Base-by-base conservation (phyloP, 139 green algal genomes). In the Desmodesmus armatus region DNA sequence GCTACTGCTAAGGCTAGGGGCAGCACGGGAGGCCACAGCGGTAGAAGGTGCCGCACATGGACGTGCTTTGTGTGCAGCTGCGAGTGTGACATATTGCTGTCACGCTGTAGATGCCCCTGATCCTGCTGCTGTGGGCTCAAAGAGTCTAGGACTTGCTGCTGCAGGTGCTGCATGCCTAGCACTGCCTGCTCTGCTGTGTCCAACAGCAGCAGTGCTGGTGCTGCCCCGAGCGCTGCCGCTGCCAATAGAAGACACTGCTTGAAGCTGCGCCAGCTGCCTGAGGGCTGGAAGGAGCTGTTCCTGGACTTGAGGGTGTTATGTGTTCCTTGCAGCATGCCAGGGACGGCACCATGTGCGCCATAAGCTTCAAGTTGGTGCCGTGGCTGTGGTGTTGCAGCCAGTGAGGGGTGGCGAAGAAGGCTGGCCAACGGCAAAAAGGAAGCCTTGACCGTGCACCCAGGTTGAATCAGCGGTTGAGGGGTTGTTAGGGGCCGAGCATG, bases 111-210 rank as follows among this genome's bases (percentile, higher is more conserved):
- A 27, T 83, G 15, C 49, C 31, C 29, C 76, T 83, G 2, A 44
- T 40, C 17, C 77, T 74, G 65, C 11, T 65, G 27, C 27, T 31
- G 33, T 49, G 53, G 55, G 41, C 43, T 58, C 27, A 27, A 39
- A 25, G n/a, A 47, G 6, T 47, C 9, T n/a, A 41, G 40, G 9
- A 43, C 5, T 19, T 44, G 74, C 44, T 37, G 60, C 27, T 35
- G 25, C 9, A 29, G 41, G 6, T 77, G 58, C 37, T 43, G n/a
- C 62, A 72, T 9, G 25, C 27, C 55, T 37, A 51, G n/a, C 23
- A 21, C n/a, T 21, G 76, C 76, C 21, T 19, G 53, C 27, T 82
- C 76, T 55, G 76, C 76, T 23, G 60, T 40, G 47, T 82, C 76
- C 37, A 82, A 37, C 55, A 82, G 25, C 25, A 82, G 55, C 4